These are phyloP conservation scores for Mortierella sp. DNA, from an alignment of 371 early-diverging fungal genomes.

Conservation along the genomic window DNA sequence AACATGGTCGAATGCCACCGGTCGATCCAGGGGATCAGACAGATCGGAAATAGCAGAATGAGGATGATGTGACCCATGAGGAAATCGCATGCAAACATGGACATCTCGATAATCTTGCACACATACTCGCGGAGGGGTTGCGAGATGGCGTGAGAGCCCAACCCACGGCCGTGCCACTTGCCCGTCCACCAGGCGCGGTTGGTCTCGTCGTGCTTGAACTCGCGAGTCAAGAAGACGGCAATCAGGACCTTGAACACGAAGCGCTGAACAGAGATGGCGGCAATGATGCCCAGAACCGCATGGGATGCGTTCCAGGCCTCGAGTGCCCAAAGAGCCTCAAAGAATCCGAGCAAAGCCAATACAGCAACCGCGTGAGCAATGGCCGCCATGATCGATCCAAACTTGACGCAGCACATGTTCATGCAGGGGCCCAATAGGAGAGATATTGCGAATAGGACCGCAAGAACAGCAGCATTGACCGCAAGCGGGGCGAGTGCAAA, in stretches of 20 bases:
- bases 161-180: constrained; percentile 83
- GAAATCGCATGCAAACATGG: constrained; percentile 85
- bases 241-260: constrained; percentile 77
- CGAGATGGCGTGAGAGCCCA: constrained; percentile 76
- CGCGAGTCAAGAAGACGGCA: constrained; percentile 79
- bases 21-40: constrained; percentile 80
- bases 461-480: constrained; percentile 77
- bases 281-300: constrained; percentile 77
- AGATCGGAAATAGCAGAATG: constrained; percentile 79
- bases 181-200: constrained; percentile 94
- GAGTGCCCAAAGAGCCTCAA: constrained; percentile 75
- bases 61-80: constrained; percentile 79
- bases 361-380: constrained; percentile 79
- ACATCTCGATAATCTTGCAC: constrained; percentile 89
- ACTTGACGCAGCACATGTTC: constrained; percentile 71
- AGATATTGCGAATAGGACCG: constrained; percentile 77
- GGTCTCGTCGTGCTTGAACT: constrained; percentile 83
- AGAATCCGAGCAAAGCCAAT: constrained; percentile 68
- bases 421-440: constrained; percentile 74
- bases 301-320: constrained; percentile 72
- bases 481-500: constrained; percentile 81
- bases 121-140: constrained; percentile 84
- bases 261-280: constrained; percentile 74
- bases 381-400: constrained; percentile 79
- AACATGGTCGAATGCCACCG: constrained; percentile 84